Base-by-base conservation (phyloP, 495 filamentous ascomycete species). In the Halenospora varia region DNA sequence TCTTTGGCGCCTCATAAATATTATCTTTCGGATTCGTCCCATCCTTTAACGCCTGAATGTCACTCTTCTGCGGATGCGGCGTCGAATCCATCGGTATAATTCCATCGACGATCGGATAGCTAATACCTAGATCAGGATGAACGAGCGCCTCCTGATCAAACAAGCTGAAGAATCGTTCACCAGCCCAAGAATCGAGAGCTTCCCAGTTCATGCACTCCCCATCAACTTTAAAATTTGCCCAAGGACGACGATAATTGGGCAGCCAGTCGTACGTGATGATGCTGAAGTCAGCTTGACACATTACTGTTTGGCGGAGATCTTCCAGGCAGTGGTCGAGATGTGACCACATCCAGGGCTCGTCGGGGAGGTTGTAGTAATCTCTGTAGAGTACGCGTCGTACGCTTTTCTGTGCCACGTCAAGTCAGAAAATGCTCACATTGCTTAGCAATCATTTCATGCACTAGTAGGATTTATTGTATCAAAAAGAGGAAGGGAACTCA, bases 241-340 rank as follows among this genome's bases (percentile, higher is more conserved):
- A 50, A 17, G 57, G 51, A 2, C 46, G 25, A 17, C 35, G 41
- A n/a, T 26, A 42, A 18, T 50, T 39, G 3, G 42, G 29, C 11
- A 54, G 18, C 53, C 59, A 62, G 24, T 57, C 23, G 13, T 49
- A 57, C 2, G 53, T 57, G 3, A 57, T 56, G 13, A 71, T 20
- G 2, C 61, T 55, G 18, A 68, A 57, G 48, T 73, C 68, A 8
- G 57, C 66, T 19, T 62, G 54, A 56, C 68, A 72, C 67, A 69
- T 72, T 18, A 71, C 52, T 17, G 55, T 48, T 55, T 70, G 65
- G 3, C 65, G 65, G 18, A 72, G 52, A 44, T 57, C 64, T 25
- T 71, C 69, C 17, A 71, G 39, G 53, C 70, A 73, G 52, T 73
- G 70, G 25, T 66, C 69, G 20, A 42, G 29, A 20, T 54, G 51